phyloP scores from a whole-genome alignment of 495 filamentous ascomycete species.

The Hypoxylon perforatum region DNA sequence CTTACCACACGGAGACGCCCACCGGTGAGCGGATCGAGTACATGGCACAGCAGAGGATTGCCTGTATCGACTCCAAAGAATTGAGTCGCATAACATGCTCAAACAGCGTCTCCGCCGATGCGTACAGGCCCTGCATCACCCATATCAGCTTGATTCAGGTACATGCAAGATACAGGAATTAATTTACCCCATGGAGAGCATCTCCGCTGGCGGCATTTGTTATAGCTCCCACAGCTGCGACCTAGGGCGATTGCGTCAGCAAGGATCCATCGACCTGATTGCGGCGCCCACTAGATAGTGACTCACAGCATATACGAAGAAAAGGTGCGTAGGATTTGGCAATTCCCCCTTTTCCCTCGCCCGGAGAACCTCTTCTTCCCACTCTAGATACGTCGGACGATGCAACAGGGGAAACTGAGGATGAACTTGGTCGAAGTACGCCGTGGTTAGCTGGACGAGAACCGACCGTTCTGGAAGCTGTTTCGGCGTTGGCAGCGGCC shows the following conservation, averaged over 20 bases:
- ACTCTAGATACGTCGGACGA: background rate
- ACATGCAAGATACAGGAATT: too few relatives aligned
- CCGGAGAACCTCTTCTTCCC: background rate
- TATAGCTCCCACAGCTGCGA: too few relatives aligned
- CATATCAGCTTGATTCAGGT: too few relatives aligned
- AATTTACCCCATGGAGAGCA: too few relatives aligned
- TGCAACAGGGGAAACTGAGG: background rate
- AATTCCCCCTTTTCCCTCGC: background rate
- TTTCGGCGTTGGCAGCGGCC: background rate
- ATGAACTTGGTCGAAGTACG: background rate
- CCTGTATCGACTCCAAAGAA: conserved; percentile 4
- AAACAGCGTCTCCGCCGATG: background rate
- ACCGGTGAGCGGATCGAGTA: conserved; percentile 3
- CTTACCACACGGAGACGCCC: conserved; percentile 2
- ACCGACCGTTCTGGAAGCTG: too few relatives aligned
- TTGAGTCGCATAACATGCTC: background rate
- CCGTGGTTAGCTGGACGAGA: background rate
- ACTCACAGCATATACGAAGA: background rate
- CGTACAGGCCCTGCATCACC: background rate
- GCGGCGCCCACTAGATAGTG: too few relatives aligned
- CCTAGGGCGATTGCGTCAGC: too few relatives aligned
- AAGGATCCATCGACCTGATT: too few relatives aligned
- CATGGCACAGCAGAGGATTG: conserved; percentile 6
- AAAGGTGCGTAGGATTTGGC: too few relatives aligned
- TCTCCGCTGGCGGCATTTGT: too few relatives aligned